phyloP scores from a whole-genome alignment of 371 early-diverging fungal genomes.

The Antonospora locustae region DNA sequence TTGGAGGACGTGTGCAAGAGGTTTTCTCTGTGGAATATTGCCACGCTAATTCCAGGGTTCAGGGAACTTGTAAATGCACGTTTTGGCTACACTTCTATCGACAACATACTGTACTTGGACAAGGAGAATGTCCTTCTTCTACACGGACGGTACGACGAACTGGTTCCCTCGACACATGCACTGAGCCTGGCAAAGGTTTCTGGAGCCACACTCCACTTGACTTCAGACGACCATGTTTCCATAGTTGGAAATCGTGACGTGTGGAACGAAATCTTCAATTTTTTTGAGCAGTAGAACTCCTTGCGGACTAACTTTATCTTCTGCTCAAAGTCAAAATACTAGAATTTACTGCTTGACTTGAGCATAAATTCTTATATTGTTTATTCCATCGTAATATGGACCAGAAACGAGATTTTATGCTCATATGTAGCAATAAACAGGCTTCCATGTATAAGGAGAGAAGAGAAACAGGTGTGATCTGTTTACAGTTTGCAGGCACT shows the following conservation, averaged over 20 bases:
- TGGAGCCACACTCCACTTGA: constrained; percentile 9
- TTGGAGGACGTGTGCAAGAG: constrained; percentile 17
- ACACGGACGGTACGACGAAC: constrained; percentile 36
- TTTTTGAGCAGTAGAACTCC: background rate
- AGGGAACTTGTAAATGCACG: constrained; percentile 9
- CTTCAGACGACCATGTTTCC: constrained; percentile 3
- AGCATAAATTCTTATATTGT: too few relatives aligned
- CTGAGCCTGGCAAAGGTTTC: constrained; percentile 11
- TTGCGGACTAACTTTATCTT: background rate
- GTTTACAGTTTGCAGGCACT: too few relatives aligned
- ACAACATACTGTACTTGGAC: constrained; percentile 30
- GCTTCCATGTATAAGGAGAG: too few relatives aligned
- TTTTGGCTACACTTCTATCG: constrained; percentile 30
- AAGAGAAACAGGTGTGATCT: too few relatives aligned
- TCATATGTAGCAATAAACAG: too few relatives aligned
- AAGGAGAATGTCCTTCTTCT: constrained; percentile 20
- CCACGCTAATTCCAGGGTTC: constrained; percentile 18
- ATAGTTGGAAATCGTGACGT: constrained; percentile 11
- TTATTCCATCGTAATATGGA: too few relatives aligned
- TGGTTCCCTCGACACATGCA: constrained; percentile 28
- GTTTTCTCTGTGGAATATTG: constrained; percentile 19
- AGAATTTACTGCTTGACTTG: too few relatives aligned
- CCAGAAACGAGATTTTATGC: too few relatives aligned
- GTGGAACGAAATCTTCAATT: constrained; percentile 9
- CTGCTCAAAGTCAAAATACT: too few relatives aligned